Evolutionary conservation across 805 yeast species (phyloP), one percentile per base, ranked within the genome.

Genomic region (Maudiozyma saulgeensis): DNA sequence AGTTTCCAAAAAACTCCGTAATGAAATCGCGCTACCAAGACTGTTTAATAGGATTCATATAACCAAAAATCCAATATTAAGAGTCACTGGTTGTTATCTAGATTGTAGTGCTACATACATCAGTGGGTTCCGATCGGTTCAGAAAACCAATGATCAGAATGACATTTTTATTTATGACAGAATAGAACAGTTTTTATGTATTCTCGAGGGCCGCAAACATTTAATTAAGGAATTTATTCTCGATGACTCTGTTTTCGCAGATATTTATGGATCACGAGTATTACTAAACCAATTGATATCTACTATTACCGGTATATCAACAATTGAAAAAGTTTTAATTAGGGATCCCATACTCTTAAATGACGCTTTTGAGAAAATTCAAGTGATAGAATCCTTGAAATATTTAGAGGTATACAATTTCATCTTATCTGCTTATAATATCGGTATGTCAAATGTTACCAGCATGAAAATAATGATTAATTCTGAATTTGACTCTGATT

Each of bases 1-100:
- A 38, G 59, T 70, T 2, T 67, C 58, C 50, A 68, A 63, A 50
- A 52, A 52, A 13, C 41, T 64, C 8, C 53, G 68, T n/a, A 66
- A 71, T 31, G 32, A 52, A 0, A 31, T 67, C 12, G 68, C 68
- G 1, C 48, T 61, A 12, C 62, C 66, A 3, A 51, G 56, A n/a
- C 57, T 78, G 9, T 76, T 76, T 57, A 54, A 51, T 25, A 67
- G 54, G 6, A 53, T 78, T 11, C 55, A 67, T 21, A 62, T 78
- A 34, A 60, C 71, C 15, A 58, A 57, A 44, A 53, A 69, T 6
- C 68, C 76, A 1, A 53, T 64, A 0, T 35, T 74, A 4, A 48
- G 65, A 16, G 49, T 60, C 2, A 48, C 49, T 1, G 21, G 49
- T 8, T 65, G 70, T 61, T 71, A 60, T 47, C 43, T 67, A 4